A percentile compares a stretch with the other conserved stretches of the same genome.
Evolutionary conservation across 2,329 filamentous ascomycete species (phyloP).

Genomic region (Trichophyton verrucosum): DNA sequence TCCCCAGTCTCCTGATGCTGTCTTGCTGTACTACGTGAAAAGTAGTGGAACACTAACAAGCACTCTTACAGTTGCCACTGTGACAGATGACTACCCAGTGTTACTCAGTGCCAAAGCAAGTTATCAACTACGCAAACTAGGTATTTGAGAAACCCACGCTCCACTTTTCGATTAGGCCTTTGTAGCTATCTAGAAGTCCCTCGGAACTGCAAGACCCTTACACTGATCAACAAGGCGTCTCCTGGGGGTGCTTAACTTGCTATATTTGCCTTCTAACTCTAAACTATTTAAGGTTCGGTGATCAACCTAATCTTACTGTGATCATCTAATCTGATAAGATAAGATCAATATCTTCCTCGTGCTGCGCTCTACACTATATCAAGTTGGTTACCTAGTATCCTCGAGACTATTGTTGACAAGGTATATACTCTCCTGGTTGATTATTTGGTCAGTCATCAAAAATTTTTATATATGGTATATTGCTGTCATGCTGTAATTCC

Average conservation of each 20-base stretch:
- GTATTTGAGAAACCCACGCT: not conserved
- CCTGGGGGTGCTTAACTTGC: no score
- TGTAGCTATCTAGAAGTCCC: not conserved
- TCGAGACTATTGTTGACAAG: no score
- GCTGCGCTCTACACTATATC: no score
- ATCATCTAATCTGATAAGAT: conserved; percentile 1
- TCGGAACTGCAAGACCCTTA: not conserved
- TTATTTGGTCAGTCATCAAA: no score
- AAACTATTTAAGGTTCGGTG: no score
- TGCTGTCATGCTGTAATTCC: no score
- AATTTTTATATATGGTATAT: no score
- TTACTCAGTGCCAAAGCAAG: not conserved
- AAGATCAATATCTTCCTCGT: not conserved
- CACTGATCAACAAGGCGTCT: no score
- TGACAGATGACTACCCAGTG: not conserved
- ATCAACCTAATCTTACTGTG: no score
- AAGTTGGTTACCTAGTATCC: no score
- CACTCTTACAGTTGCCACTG: not conserved
- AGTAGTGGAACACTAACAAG: not conserved
- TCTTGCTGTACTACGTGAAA: not conserved
- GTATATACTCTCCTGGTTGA: no score
- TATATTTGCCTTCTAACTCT: no score
- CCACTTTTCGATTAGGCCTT: not conserved
- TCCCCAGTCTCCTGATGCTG: not conserved
- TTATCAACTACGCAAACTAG: not conserved